Percentiles rank a stretch among this genome's conserved stretches.
These are phyloP conservation scores for Skeletonema potamos DNA, from an alignment of 108 stramenopile genomes.

Conservation along the genomic window DNA sequence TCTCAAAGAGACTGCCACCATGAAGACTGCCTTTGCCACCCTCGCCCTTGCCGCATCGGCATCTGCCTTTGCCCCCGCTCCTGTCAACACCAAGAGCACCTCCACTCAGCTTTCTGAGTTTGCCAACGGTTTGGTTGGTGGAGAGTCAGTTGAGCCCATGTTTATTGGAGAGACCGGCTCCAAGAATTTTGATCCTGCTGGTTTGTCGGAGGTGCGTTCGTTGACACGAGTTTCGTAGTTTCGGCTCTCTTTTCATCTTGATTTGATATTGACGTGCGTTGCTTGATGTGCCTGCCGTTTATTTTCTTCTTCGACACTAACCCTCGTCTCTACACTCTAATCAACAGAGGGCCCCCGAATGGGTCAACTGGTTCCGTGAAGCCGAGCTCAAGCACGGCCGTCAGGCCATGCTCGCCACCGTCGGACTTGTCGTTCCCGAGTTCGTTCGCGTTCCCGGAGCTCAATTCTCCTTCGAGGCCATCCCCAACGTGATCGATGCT, in stretches of 20 bases:
- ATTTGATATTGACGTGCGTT: no score
- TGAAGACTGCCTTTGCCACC: constrained; percentile 24
- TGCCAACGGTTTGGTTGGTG: constrained; percentile 58
- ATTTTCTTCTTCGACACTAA: background rate
- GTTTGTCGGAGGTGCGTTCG: constrained; percentile 60
- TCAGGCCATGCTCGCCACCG: constrained; percentile 84
- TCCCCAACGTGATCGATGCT: constrained; percentile 81
- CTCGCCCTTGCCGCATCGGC: constrained; percentile 18
- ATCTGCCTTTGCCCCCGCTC: constrained; percentile 55
- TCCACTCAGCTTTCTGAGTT: constrained; percentile 49
- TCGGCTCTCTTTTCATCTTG: no score
- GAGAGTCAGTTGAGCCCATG: constrained; percentile 67
- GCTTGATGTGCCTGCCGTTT: no score
- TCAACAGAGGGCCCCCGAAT: constrained; percentile 52
- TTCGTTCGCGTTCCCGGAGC: constrained; percentile 88
- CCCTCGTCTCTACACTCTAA: background rate
- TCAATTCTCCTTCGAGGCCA: constrained; percentile 78
- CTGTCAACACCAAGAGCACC: background rate
- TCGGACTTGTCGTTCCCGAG: constrained; percentile 84
- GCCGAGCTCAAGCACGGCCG: constrained; percentile 85
- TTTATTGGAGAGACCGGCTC: constrained; percentile 43
- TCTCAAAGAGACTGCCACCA: constrained; percentile 4
- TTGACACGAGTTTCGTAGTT: no score
- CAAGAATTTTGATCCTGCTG: constrained; percentile 66
- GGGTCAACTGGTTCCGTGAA: constrained; percentile 89